phyloP scores from a whole-genome alignment of 2,329 filamentous ascomycete genomes.

The Paecilomyces dactylethromorphus region DNA sequence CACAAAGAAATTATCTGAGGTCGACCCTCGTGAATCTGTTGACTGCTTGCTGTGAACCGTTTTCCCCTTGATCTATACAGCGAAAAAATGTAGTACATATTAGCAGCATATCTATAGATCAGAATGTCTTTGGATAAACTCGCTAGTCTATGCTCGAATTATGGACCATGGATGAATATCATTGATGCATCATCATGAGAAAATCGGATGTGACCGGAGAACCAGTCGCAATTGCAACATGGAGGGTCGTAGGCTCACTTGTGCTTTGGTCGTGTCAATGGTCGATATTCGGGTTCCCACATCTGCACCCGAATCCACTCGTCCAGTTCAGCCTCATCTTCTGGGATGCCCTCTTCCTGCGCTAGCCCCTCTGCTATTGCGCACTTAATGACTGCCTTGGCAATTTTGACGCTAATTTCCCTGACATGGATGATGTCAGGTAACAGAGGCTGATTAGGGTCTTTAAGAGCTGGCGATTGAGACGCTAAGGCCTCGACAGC shows the following conservation, averaged over 20 bases:
- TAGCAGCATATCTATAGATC: too few relatives aligned
- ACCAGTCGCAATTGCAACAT: not conserved
- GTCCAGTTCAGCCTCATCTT: slow-evolving; percentile 25
- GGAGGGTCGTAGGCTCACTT: not conserved
- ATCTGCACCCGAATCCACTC: slow-evolving; percentile 37
- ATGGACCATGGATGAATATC: not conserved
- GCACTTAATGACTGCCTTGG: slow-evolving; percentile 64
- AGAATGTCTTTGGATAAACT: too few relatives aligned
- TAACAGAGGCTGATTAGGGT: slow-evolving; percentile 60
- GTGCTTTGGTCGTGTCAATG: slow-evolving; percentile 12
- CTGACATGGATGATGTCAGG: slow-evolving; percentile 71
- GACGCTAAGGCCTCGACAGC: slow-evolving; percentile 67
- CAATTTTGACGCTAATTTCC: slow-evolving; percentile 70
- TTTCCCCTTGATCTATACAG: too few relatives aligned
- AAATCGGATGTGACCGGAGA: not conserved
- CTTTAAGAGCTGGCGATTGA: slow-evolving; percentile 62
- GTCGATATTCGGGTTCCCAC: slow-evolving; percentile 34
- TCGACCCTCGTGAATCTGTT: not conserved
- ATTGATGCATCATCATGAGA: not conserved
- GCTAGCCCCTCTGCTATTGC: slow-evolving; percentile 65
- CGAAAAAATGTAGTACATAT: too few relatives aligned
- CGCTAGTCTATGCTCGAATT: not conserved
- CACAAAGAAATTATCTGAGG: not conserved
- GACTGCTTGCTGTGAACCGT: too few relatives aligned
- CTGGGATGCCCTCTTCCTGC: slow-evolving; percentile 59